phyloP scores from a whole-genome alignment of 805 yeast species.

The Metschnikowia arizonensis region DNA sequence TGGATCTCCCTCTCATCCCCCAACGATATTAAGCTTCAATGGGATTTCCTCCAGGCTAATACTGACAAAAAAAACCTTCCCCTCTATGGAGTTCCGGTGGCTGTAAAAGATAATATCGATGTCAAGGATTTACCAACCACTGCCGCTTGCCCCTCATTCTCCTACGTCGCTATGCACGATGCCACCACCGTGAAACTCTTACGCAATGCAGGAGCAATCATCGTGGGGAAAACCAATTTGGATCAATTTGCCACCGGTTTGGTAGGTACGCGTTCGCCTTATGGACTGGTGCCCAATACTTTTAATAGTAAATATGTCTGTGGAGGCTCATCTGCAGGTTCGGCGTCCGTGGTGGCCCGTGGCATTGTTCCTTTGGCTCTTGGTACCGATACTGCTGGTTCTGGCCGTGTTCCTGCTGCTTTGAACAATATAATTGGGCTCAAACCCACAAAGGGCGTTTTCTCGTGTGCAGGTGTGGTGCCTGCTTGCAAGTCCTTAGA shows the following conservation, averaged over 20 bases:
- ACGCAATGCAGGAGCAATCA: conserved; percentile 86
- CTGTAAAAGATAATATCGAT: conserved; percentile 92
- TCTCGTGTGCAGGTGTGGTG: conserved; percentile 87
- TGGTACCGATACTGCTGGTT: conserved; percentile 98
- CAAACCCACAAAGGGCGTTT: conserved; percentile 86
- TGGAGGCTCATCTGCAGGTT: conserved; percentile 96
- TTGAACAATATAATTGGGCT: conserved; percentile 87
- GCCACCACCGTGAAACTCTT: conserved; percentile 72
- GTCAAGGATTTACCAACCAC: conserved; percentile 80
- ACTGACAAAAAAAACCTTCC: conserved; percentile 53
- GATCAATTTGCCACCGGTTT: conserved; percentile 98
- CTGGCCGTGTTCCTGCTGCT: conserved; percentile 96
- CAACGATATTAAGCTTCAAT: conserved; percentile 67
- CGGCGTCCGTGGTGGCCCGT: conserved; percentile 86
- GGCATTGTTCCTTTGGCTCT: conserved; percentile 86
- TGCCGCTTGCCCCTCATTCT: conserved; percentile 89
- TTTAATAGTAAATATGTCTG: conserved; percentile 75
- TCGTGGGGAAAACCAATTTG: conserved; percentile 89
- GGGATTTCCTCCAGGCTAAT: conserved; percentile 67
- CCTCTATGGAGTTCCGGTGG: conserved; percentile 91
- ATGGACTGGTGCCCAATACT: conserved; percentile 82
- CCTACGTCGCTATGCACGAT: conserved; percentile 65
- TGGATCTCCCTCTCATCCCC: conserved; percentile 80
- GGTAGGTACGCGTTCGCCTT: conserved; percentile 93
- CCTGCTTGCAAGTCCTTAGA: conserved; percentile 96